Evolutionary conservation across 305 asterid genomes (phyloP).

Genomic region (Fraxinus platypoda): DNA sequence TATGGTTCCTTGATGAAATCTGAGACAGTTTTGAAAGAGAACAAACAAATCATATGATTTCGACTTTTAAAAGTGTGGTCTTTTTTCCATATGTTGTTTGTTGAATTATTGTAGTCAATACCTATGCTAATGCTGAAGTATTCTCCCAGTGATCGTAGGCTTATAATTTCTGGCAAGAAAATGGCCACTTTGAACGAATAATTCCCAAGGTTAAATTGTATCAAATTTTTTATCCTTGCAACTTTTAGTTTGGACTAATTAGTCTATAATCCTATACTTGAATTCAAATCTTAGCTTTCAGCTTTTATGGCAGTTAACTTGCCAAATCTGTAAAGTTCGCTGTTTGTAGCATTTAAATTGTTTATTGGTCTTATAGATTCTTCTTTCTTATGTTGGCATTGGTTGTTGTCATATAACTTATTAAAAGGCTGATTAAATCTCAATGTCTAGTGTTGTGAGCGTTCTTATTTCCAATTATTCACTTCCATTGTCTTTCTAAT

Average conservation of each 20-base stretch:
- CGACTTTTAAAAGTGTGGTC: background rate
- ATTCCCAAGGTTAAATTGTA: background rate
- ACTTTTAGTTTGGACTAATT: background rate
- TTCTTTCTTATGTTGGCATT: background rate
- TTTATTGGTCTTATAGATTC: background rate
- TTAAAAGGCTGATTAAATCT: background rate
- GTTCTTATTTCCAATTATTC: background rate
- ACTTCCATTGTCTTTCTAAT: background rate
- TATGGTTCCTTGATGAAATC: background rate
- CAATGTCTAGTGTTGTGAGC: background rate
- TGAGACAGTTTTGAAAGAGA: background rate
- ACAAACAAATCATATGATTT: background rate
- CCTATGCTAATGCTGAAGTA: background rate
- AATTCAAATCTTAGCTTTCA: background rate
- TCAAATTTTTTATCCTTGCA: background rate
- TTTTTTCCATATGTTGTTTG: background rate
- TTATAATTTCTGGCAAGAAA: background rate
- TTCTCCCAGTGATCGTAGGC: background rate
- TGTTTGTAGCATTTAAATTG: background rate
- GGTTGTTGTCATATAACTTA: background rate
- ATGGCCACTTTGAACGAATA: background rate
- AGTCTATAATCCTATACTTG: background rate
- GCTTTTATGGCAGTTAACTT: background rate
- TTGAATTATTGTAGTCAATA: background rate
- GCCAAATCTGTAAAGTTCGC: background rate